These are phyloP conservation scores for Cyclotella atomus DNA, from an alignment of 108 stramenopile species.

Conservation along the genomic window DNA sequence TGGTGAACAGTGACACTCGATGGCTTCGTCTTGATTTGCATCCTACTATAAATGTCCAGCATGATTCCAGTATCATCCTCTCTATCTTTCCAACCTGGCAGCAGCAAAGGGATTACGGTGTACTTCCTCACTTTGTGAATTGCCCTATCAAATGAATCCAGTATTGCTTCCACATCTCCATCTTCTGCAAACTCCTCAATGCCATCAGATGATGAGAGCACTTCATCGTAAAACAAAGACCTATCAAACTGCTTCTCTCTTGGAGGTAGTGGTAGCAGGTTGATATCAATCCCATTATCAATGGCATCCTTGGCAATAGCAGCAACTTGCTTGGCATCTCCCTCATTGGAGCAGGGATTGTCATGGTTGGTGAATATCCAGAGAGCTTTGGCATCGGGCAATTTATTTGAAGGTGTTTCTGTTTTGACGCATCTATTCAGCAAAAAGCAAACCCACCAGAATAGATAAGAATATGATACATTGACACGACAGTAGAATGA, in stretches of 20 bases:
- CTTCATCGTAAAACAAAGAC: conserved; percentile 26
- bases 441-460: no score
- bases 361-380: conserved; percentile 84
- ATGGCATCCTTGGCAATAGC: conserved; percentile 55
- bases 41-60: conserved; percentile 64
- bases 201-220: conserved; percentile 1
- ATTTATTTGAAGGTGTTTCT: conserved; percentile 36
- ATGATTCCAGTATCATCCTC: conserved; percentile 55
- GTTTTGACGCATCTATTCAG: conserved; percentile 53
- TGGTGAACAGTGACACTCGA: conserved; percentile 54
- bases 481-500: background rate
- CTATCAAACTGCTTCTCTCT: conserved; percentile 12
- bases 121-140: conserved; percentile 45
- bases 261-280: conserved; percentile 63
- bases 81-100: conserved; percentile 65
- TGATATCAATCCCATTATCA: conserved; percentile 58
- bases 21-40: conserved; percentile 69
- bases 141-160: conserved; percentile 27
- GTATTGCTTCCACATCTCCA: conserved; percentile 35
- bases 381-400: conserved; percentile 59
- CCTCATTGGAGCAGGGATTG: conserved; percentile 54
- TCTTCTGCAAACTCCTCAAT: conserved; percentile 5
- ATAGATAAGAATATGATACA: background rate
- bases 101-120: conserved; percentile 58
- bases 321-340: conserved; percentile 31